Base-by-base conservation (phyloP, 2,329 filamentous ascomycete genomes). In the Trichoderma atroviride region DNA sequence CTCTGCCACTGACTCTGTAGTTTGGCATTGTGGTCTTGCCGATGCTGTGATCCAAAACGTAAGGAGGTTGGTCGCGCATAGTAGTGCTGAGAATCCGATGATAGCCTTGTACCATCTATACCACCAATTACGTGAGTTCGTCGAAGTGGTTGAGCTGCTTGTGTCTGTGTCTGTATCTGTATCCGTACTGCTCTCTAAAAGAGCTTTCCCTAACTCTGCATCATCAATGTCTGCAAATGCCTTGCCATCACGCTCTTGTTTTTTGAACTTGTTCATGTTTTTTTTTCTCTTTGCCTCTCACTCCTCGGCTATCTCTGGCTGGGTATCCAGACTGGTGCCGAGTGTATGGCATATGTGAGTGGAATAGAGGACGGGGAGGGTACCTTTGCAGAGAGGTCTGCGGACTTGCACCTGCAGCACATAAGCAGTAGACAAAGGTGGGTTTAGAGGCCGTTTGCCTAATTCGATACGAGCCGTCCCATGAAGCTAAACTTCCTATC, bases 11-110 rank as follows among this genome's bases (percentile, higher is more conserved):
- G 57, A 60, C 6, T 24, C 33, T 3, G 35, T 35, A 29, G 14
- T 16, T 16, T 60, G 57, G 11, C 57, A 60, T 43, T n/a, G 57
- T 16, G 24, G 57, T 29, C 57, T 60, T 43, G 57, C 19, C 14
- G 57, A 43, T 29, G 35, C 57, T 35, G 57, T 60, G 57, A 60
- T 60, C 57, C 35, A 60, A 37, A 60, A 60, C 1, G 57, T 60
- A 29, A 60, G 35, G 10, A 60, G 35, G 24, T 60, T 60, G 57
- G 57, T 43, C 37, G 22, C 35, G n/a, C 57, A 60, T 60, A 60
- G 35, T n/a, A 60, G 35, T 4, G 37, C 57, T 60, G 57, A 37
- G 33, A 60, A 43, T 29, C 35, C 57, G 16, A 60, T 60, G 35
- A 60, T 37, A 60, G 5, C 35, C 14, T 24, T 60, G 35, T 43